These are phyloP conservation scores for Penicillium dipodomyicola DNA, from an alignment of 495 filamentous ascomycete species.

Conservation along the genomic window DNA sequence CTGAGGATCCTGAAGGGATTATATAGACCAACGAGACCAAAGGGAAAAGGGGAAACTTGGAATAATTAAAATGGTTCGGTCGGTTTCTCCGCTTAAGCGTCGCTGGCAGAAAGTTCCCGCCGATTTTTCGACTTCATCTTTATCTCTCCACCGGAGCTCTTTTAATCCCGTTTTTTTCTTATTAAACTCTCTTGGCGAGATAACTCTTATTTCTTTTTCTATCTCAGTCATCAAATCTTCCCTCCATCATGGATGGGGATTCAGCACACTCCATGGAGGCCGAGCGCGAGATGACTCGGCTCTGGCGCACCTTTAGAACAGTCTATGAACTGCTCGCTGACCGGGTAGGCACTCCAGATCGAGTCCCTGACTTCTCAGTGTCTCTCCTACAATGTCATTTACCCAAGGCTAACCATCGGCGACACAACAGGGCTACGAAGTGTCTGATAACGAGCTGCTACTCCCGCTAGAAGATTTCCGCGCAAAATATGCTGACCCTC, in stretches of 20 bases:
- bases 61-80: constrained; percentile 32
- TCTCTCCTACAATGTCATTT: neutral
- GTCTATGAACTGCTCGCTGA: constrained; percentile 86
- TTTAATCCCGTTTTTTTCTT: constrained; percentile 9
- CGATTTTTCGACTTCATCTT: constrained; percentile 31
- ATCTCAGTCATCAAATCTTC: neutral
- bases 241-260: constrained; percentile 53
- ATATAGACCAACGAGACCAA: constrained; percentile 16
- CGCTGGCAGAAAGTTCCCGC: constrained; percentile 36
- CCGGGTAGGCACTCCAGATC: constrained; percentile 51
- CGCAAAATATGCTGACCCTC: constrained; percentile 58
- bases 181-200: neutral
- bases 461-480: constrained; percentile 77
- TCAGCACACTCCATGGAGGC: constrained; percentile 51
- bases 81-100: constrained; percentile 33
- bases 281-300: constrained; percentile 64
- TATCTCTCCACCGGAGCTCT: constrained; percentile 18
- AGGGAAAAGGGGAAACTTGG: constrained; percentile 29
- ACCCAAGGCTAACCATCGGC: constrained; percentile 19
- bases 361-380: neutral
- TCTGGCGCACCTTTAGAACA: constrained; percentile 87
- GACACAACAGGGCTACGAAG: constrained; percentile 74
- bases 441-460: constrained; percentile 82
- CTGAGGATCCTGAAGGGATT: constrained; percentile 11
- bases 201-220: neutral